These are phyloP conservation scores for Dentipellis sp. DNA, from an alignment of 768 basidiomycete species.

Conservation along the genomic window DNA sequence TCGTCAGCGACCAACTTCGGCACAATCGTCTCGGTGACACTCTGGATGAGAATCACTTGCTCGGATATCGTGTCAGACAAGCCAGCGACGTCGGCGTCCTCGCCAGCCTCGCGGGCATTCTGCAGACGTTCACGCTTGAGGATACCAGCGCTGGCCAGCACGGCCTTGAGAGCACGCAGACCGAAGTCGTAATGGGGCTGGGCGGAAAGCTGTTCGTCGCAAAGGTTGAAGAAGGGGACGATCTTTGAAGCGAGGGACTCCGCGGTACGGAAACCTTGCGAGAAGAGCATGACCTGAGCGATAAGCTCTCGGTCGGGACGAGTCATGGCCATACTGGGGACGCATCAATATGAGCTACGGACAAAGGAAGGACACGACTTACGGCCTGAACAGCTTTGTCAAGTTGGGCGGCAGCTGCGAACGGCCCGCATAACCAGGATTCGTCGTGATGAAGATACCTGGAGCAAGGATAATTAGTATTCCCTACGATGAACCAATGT, in stretches of 20 bases:
- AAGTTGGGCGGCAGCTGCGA: constrained; percentile 83
- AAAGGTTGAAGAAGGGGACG: constrained; percentile 98
- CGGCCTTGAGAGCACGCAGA: constrained; percentile 93
- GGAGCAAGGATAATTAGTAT: neutral
- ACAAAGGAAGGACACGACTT: constrained; percentile 22
- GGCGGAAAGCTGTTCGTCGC: constrained; percentile 91
- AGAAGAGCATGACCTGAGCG: constrained; percentile 99
- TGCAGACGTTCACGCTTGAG: constrained; percentile 87
- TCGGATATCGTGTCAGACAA: constrained; percentile 74
- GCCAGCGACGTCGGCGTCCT: constrained; percentile 34
- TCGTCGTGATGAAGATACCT: constrained; percentile 99
- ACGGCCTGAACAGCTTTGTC: constrained; percentile 92
- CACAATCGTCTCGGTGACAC: constrained; percentile 96
- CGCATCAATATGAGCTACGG: neutral
- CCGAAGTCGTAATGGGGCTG: constrained; percentile 99
- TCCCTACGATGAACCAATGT: neutral
- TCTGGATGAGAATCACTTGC: constrained; percentile 96
- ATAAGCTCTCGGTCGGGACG: constrained; percentile 97
- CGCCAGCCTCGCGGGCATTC: constrained; percentile 25
- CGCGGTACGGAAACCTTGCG: constrained; percentile 97
- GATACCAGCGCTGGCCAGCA: constrained; percentile 94
- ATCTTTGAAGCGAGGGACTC: constrained; percentile 97
- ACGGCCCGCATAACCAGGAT: constrained; percentile 97
- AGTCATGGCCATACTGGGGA: constrained; percentile 92
- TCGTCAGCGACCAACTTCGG: constrained; percentile 97